Base-by-base conservation (phyloP, 306 rosid genomes). In the Nissolia schottii region DNA sequence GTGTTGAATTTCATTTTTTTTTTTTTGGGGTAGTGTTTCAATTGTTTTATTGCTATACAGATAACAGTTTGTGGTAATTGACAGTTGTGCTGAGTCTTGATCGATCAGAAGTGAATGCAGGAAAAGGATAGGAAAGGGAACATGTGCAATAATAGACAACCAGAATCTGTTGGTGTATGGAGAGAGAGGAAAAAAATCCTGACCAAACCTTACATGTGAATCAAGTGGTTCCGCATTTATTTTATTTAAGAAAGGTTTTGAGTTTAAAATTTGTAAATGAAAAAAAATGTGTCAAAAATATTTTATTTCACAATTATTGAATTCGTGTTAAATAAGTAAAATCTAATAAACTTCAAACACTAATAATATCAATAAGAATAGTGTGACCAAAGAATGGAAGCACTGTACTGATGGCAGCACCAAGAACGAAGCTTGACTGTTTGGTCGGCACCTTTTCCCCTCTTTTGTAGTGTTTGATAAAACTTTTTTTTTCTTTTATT, bases 71-170 rank as follows among this genome's bases (percentile, higher is more conserved):
- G 40, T 62, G 57, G 37, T 38, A 46, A 74, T 77, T 18, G 83
- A 82, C 85, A 74, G 82, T 80, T 74, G 85, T 71, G 51, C 15
- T n/a, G n/a, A n/a, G 51, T 15, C 2, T 38, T 49, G 70, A 65
- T 75, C 61, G 67, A 59, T 20, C 40, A 69, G 37, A 71, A 60
- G 71, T 67, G 67, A 34, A n/a, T n/a, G n/a, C n/a, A n/a, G 50
- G 64, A 54, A 49, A n/a, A n/a, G n/a, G n/a, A n/a, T n/a, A n/a
- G 53, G 25, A 59, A 64, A 11, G n/a, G n/a, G 50, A 43, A 71
- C 90, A 83, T 83, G 90, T 85, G 86, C 83, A 61, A 43, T 74
- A 70, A 81, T 81, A 68, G 83, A 50, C 85, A 77, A 54, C 81
- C 16, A 38, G 10, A 51, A 40, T 35, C 20, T 19, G 40, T 41